phyloP scores from a whole-genome alignment of 441 rosid species.

The Adansonia gregorii region DNA sequence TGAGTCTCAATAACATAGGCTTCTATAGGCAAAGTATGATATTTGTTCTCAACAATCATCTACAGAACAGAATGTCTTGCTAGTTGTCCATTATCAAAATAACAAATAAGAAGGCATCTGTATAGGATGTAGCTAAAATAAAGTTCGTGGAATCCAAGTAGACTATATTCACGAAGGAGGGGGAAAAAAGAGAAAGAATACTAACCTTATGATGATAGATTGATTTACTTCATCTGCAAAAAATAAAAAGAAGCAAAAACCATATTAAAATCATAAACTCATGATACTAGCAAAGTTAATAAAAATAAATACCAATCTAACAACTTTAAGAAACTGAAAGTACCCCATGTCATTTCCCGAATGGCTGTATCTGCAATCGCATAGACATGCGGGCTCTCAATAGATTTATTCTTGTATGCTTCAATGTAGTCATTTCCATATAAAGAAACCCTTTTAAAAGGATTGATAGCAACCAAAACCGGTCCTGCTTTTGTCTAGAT shows the following conservation, averaged over 20 bases:
- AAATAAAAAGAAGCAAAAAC: constrained; percentile 33
- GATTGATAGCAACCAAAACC: constrained; percentile 93
- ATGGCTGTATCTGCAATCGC: constrained; percentile 97
- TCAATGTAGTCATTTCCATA: constrained; percentile 81
- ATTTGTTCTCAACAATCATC: constrained; percentile 10
- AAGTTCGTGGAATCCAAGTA: not conserved
- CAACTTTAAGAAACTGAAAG: constrained; percentile 31
- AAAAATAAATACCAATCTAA: constrained; percentile 21
- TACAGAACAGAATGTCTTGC: not conserved
- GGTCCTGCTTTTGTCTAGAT: constrained; percentile 98
- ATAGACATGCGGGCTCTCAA: constrained; percentile 92
- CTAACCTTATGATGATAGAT: constrained; percentile 98
- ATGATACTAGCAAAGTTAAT: constrained; percentile 9
- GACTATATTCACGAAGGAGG: not conserved
- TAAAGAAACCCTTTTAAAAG: constrained; percentile 86
- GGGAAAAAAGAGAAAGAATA: constrained; percentile 19
- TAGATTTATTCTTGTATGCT: constrained; percentile 78
- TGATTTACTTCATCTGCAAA: constrained; percentile 97
- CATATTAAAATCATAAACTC: constrained; percentile 29
- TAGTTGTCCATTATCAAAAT: constrained; percentile 20
- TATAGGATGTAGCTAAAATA: not conserved
- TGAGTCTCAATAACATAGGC: not conserved
- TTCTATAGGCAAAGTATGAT: not conserved
- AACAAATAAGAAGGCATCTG: constrained; percentile 2
- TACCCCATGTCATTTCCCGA: constrained; percentile 96